Evolutionary conservation across 176 grass and related monocot species (phyloP), one percentile per base, ranked within the genome.

Genomic region (Avena eriantha): DNA sequence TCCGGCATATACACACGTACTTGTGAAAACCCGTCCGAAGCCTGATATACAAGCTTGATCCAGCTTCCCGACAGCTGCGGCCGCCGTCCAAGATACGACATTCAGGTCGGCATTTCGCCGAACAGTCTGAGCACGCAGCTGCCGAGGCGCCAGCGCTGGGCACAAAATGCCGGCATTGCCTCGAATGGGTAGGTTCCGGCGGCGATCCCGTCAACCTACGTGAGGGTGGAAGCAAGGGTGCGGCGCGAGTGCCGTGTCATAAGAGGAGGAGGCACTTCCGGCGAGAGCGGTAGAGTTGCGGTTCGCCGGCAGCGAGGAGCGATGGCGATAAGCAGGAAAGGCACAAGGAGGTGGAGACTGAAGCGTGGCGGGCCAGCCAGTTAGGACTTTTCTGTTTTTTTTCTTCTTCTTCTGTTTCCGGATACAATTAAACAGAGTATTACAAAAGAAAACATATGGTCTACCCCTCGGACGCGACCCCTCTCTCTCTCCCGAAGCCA

Each of bases 21-120:
- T 10, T 18, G 5, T 51, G 8, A 66, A n/a, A 73, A 23, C 77
- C 82, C 85, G 21, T 82, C 57, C 31, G 11, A 17, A 10, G 31
- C 56, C 46, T 15, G 56, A 16, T 26, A 21, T 4, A 53, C 45
- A 4, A 21, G 2, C n/a, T 17, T 15, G 54, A 19, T 10, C 64
- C 21, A 86, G 14, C 86, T 47, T 61, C 33, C 67, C 2, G 1
- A 85, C 34, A 15, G 51, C 80, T 12, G 21, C 55, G 6, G 51
- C 7, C 76, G 18, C 19, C 8, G 22, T 63, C 48, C 48, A 77
- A 69, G 22, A n/a, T 41, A 82, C 1, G 45, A 61, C 49, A 21
- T 24, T 15, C 46, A 6, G n/a, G 55, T 43, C 23, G 70, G 45
- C 82, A 80, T 89, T 85, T 55, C 68, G 49, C 83, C 82, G 68